These are phyloP conservation scores for Trametes meyenii DNA, from an alignment of 768 basidiomycete species.

Conservation along the genomic window DNA sequence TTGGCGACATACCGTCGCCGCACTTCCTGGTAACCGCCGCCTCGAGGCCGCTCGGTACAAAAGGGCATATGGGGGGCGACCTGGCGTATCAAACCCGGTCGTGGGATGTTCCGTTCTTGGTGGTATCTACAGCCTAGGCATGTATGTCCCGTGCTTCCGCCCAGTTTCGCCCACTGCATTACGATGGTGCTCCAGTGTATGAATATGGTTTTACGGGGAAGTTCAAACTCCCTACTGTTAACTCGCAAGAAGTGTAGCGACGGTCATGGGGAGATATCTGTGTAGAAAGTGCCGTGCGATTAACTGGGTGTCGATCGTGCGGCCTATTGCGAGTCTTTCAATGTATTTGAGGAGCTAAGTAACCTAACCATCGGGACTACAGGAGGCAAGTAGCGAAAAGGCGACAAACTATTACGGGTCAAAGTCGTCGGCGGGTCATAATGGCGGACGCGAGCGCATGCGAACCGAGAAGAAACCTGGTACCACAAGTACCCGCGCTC, in stretches of 20 bases:
- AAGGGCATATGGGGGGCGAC: too few species aligned
- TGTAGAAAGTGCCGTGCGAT: not conserved
- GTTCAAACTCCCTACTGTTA: too few species aligned
- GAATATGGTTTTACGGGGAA: too few species aligned
- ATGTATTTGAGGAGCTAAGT: not conserved
- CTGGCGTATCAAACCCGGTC: too few species aligned
- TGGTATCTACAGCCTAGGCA: too few species aligned
- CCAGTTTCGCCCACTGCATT: too few species aligned
- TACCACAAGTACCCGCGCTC: not conserved
- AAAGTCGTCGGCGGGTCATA: conserved; percentile 15
- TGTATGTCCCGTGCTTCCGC: too few species aligned
- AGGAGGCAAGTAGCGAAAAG: not conserved
- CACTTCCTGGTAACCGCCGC: not conserved
- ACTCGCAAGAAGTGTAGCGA: too few species aligned
- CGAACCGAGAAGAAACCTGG: not conserved
- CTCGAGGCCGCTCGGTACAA: too few species aligned
- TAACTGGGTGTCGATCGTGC: not conserved
- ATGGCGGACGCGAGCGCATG: not conserved
- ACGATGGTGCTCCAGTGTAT: too few species aligned
- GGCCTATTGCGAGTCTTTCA: not conserved
- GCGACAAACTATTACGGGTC: not conserved
- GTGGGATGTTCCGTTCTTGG: too few species aligned
- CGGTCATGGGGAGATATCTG: not conserved
- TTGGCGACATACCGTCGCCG: not conserved
- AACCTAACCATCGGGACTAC: conserved; percentile 4